Evolutionary conservation across 169 alveolate species (phyloP), one percentile per base, ranked within the genome.

Genomic region (Cyclospora cayetanensis): DNA sequence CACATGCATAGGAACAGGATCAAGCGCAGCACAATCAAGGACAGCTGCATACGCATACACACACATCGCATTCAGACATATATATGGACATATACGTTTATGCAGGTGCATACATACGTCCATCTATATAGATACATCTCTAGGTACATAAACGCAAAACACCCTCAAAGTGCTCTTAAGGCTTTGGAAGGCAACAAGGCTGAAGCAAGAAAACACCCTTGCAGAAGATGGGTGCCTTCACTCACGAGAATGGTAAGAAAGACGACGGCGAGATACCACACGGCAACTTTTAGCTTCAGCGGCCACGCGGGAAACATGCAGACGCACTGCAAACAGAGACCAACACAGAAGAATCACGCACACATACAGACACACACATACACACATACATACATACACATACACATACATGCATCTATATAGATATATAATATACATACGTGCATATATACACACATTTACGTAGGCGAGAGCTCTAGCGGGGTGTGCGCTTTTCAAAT

Each of bases 261-360:
- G 4, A 94, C 85, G 15, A 94, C 96, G 31, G 96, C 89, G 31
- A 94, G 90, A 68, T 94, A 94, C 96, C 96, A 94, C 31, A 92
- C 95, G 4, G 94, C 94, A 35, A 94, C 88, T 82, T 94, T 94
- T n/a, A 88, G 77, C 65, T 88, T 80, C 46, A 94, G 72, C 4
- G 96, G 96, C 96, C 96, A 94, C 1, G 95, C 95, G 20, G 96
- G 96, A 74, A 94, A 94, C 96, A 94, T 94, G 83, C 94, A 94
- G 66, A 94, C 63, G 68, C 82, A 88, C 93, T 70, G 88, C 34
- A 66, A 46, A 46, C 60, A 46, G 60, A 46, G n/a, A 46, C n/a
- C 7, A 7, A 46, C 15, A 46, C 60, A 46, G n/a, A 11, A 15
- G n/a, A 46, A 46, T 46, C 15, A 11, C 15, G 60, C 7, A 46